Base-by-base conservation (phyloP, 805 yeast species). In the Peterozyma xylosa region DNA sequence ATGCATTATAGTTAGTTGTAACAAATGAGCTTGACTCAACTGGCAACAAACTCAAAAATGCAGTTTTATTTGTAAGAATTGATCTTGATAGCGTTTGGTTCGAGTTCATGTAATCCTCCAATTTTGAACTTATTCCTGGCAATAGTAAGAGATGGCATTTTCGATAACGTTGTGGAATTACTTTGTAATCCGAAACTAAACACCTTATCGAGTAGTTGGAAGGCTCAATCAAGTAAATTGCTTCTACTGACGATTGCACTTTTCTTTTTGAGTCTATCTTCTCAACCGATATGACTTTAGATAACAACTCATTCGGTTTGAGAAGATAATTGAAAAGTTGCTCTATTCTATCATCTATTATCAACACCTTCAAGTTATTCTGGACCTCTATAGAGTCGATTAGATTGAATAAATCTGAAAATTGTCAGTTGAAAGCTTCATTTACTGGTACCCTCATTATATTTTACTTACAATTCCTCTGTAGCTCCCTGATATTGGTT, bases 161-260 rank as follows among this genome's bases (percentile, higher is more conserved):
- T 44, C 78, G 78, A 63, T 90, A 93, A 45, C 95, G 73, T n/a
- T 75, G 67, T 1, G 91, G 84, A 16, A 69, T 66, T 9, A 76
- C 73, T 5, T 73, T 60, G 50, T 73, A 85, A 61, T 93, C 99
- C 0, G 90, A 80, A 39, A 78, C 62, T 16, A 93, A 70, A 62
- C 98, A 90, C 45, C 81, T 82, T 46, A 88, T 64, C 34, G 82
- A 76, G 63, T 76, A 87, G 33, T 66, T 62, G 5, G 79, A 63
- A 1, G 95, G 89, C 41, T 84, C 86, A 14, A 88, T 62, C 27
- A 93, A 64, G 61, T 93, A 93, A 9, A 93, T 67, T 6, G 89
- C 97, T 51, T 84, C 91, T 38, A 86, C 70, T 15, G 80, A 78
- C 2, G 75, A 62, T 58, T 80, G 82, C 14, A 79, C 72, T 37